Evolutionary conservation across 495 filamentous ascomycete genomes (phyloP), one percentile per base, ranked within the genome.

Genomic region (Penicillium canariense): DNA sequence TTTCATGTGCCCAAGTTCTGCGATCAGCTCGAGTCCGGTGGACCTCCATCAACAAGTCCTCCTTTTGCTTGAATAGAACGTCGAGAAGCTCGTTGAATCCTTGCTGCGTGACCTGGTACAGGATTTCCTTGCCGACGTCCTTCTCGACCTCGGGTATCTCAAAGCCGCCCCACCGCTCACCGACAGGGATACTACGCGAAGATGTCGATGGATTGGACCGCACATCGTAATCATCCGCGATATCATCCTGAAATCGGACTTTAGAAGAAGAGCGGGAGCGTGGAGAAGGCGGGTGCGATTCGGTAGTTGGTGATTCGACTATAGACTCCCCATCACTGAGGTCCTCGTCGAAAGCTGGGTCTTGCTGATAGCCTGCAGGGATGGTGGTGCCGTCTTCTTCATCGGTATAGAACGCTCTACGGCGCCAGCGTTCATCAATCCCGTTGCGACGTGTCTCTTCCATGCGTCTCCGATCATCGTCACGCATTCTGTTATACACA

Each of bases 41-140:
- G 8, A 81, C 84, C 46, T 87, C 80, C 56, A 96, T 74, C 8
- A 91, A 84, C 7, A 88, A 67, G 52, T 90, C 85, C 70, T 98
- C 94, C 55, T 87, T 87, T 22, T 76, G 76, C 58, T 85, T 85
- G 75, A 97, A 97, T 0, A 98, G 74, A 9, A 84, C 76, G 65
- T 96, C 89, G 5, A 98, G 81, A 4, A 97, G 75, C 67, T 97
- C 91, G 63, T 97, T 96, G 68, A 96, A 87, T 1, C 88, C 90
- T 63, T 96, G 86, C 62, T 96, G 90, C 0, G 87, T 89, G 15
- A 93, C 84, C 63, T 96, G 89, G 62, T 94, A 96, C 6, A 97
- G 74, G 14, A 96, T 83, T 62, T 97, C 94, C 57, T 88, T 90
- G 27, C 90, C 90, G 7, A 87, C 82, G 62, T 96, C 91, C 58